Evolutionary conservation across 768 basidiomycete genomes (phyloP), one percentile per base, ranked within the genome.

Genomic region (Suillus discolor): DNA sequence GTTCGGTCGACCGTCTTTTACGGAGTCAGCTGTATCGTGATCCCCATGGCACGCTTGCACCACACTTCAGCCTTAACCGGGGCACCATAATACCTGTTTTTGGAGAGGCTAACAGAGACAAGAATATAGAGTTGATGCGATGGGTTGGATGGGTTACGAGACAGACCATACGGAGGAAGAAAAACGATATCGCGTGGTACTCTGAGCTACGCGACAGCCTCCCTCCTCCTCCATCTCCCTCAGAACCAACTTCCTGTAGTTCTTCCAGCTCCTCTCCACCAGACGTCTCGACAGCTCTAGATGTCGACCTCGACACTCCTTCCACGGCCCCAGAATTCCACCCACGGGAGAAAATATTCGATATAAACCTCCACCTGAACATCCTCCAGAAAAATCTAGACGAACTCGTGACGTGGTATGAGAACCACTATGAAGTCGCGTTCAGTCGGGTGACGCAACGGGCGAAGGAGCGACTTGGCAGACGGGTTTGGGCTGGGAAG

Each of bases 391-490:
- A 83, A 23, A 90, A 90, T 67, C 69, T 88, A 47, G 67, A 70
- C 23, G 82, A 86, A 65, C 77, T 93, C 28, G 74, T 79, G 61
- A 69, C 74, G 3, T 80, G 92, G 61, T 73, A 79, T 44, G 67
- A 72, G 3, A 59, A 69, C 60, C 69, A 71, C 28, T 80, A 77
- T 39, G 74, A 87, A 15, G 75, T 77, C n/a, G 76, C 83, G 3
- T 67, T 86, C 8, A 83, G 78, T 6, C 85, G 90, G 12, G 85
- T 80, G 20, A 79, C 79, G 3, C 85, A 89, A 67, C 84, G 91
- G 20, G 64, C 87, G n/a, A 92, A 92, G 76, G 91, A 93, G 77
- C 81, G 85, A 38, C 77, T 93, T n/a, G 90, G 90, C 11, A 85
- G 92, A n/a, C 86, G 92, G 13, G 85, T 93, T 0, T 92, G 90